A percentile compares a stretch with the other conserved stretches of the same genome.
Conservation (phyloP, 306 rosid species). For the Begonia masoniana region DNA sequence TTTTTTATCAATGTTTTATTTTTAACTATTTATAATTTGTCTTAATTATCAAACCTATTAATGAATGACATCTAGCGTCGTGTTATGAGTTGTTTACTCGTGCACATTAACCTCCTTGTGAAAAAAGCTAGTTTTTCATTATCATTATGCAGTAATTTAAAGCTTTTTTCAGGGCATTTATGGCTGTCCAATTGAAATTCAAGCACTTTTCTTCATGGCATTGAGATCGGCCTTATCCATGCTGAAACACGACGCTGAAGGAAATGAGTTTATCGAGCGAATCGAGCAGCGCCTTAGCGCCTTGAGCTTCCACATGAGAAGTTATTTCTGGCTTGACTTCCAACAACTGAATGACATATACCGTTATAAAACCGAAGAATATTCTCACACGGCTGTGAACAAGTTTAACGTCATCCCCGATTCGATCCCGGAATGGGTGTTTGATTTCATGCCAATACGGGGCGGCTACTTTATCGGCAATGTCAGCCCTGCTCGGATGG, state of each 20-base stretch:
- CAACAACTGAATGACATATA: conserved; percentile 57
- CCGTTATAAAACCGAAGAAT: too few relatives aligned
- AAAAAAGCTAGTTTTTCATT: too few relatives aligned
- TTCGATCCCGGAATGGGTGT: conserved; percentile 82
- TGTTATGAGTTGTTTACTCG: too few relatives aligned
- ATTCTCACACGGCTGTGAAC: conserved; percentile 58
- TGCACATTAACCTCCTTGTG: too few relatives aligned
- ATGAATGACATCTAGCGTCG: too few relatives aligned
- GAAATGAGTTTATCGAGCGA: conserved; percentile 68
- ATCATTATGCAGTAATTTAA: neutral
- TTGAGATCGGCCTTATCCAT: conserved; percentile 55
- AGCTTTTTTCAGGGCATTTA: conserved; percentile 49
- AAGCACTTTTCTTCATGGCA: conserved; percentile 89
- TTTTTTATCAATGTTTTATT: neutral
- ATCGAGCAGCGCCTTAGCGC: conserved; percentile 82
- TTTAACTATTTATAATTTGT: too few relatives aligned
- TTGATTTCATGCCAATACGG: conserved; percentile 79
- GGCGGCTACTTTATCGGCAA: conserved; percentile 89
- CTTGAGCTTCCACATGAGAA: conserved; percentile 68
- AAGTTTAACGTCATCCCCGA: conserved; percentile 17
- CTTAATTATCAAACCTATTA: too few relatives aligned
- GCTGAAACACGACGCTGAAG: conserved; percentile 68
- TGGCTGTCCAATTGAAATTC: conserved; percentile 88
- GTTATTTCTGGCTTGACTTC: conserved; percentile 87
- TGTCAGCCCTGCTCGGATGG: conserved; percentile 90